These are phyloP conservation scores for Daldinia bambusicola DNA, from an alignment of 495 filamentous ascomycete genomes.

Conservation along the genomic window DNA sequence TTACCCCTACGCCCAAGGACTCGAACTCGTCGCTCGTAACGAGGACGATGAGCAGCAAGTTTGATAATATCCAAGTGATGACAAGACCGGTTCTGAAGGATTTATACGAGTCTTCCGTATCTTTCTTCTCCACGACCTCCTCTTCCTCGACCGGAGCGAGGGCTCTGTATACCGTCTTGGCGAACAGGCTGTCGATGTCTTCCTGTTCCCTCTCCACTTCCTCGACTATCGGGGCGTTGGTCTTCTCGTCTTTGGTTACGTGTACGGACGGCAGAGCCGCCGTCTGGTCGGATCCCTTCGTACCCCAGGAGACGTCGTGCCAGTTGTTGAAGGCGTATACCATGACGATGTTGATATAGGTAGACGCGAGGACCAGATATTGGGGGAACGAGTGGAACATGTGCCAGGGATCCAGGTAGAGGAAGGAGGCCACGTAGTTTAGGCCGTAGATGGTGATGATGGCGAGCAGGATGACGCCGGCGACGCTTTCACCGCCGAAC, in stretches of 20 bases:
- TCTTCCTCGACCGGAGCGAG: conserved; percentile 82
- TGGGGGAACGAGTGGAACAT: conserved; percentile 98
- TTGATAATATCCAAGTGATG: conserved; percentile 93
- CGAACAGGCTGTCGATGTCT: conserved; percentile 97
- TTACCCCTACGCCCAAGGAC: conserved; percentile 85
- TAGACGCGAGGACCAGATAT: conserved; percentile 92
- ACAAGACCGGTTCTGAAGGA: conserved; percentile 95
- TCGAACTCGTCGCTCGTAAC: conserved; percentile 89
- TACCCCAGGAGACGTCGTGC: conserved; percentile 99
- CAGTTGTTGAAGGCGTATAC: conserved; percentile 99
- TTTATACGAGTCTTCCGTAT: conserved; percentile 97
- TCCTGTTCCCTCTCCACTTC: conserved; percentile 96
- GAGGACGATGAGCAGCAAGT: conserved; percentile 79
- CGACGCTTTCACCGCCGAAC: conserved; percentile 76
- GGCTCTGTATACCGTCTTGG: conserved; percentile 93
- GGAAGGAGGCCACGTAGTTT: conserved; percentile 96
- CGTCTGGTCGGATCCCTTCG: conserved; percentile 97
- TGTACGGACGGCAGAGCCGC: conserved; percentile 91
- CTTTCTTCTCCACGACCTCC: conserved; percentile 75
- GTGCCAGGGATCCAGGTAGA: conserved; percentile 99
- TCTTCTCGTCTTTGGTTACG: conserved; percentile 83
- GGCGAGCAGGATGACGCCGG: conserved; percentile 87
- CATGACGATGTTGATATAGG: conserved; percentile 98
- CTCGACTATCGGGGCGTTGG: conserved; percentile 83
- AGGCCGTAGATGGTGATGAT: conserved; percentile 94